A percentile compares a stretch with the other conserved stretches of the same genome.
These are phyloP conservation scores for Eragrostis tef DNA, from an alignment of 202 grass and related monocot genomes.

Conservation along the genomic window DNA sequence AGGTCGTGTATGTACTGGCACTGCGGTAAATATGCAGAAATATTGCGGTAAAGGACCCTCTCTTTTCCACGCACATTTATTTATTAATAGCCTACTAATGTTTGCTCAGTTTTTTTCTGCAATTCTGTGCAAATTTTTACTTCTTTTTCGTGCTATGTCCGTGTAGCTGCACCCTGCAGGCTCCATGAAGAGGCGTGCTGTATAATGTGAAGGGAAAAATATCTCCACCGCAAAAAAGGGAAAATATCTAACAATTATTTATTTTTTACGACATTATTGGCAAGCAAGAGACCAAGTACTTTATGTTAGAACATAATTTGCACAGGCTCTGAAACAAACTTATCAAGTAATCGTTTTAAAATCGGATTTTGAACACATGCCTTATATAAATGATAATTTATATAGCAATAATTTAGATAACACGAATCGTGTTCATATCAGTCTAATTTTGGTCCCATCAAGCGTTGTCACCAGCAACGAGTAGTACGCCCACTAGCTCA, in stretches of 20 bases:
- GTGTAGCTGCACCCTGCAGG: not conserved
- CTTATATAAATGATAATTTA: not conserved
- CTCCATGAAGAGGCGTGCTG: slow-evolving; percentile 35
- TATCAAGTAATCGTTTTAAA: not conserved
- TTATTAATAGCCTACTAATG: not conserved
- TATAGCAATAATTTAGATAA: not conserved
- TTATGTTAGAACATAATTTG: not conserved
- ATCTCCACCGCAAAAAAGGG: too few relatives aligned
- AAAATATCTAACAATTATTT: not conserved
- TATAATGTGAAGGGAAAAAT: too few relatives aligned
- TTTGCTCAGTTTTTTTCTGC: not conserved
- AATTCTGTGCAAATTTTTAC: not conserved
- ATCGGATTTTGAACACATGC: not conserved
- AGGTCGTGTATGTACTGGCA: not conserved
- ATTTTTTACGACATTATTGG: not conserved
- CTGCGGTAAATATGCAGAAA: slow-evolving; percentile 28
- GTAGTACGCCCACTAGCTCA: not conserved
- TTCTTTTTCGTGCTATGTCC: slow-evolving; percentile 19
- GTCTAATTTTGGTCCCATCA: slow-evolving; percentile 22
- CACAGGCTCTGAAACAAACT: not conserved
- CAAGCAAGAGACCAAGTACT: not conserved
- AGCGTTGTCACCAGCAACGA: not conserved
- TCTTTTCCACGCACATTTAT: slow-evolving; percentile 27
- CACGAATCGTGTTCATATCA: not conserved
- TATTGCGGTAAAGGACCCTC: slow-evolving; percentile 8